phyloP scores from a whole-genome alignment of 371 early-diverging fungal genomes.

The Furculomyces boomerangus region DNA sequence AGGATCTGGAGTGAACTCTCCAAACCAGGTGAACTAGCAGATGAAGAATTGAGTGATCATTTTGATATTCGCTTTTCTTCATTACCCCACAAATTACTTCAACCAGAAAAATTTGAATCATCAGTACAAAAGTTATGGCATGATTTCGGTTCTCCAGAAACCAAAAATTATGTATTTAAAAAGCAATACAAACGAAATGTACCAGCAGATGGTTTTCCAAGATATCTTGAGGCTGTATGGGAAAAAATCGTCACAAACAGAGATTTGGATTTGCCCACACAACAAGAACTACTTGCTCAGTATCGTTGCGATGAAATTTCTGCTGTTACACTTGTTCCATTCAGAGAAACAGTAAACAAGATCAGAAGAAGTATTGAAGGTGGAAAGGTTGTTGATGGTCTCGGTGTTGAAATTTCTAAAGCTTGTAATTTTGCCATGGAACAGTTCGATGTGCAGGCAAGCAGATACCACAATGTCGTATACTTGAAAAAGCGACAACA shows the following conservation, averaged over 20 bases:
- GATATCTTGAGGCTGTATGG: conserved; percentile 86
- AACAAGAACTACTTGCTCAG: conserved; percentile 92
- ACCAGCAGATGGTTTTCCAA: conserved; percentile 86
- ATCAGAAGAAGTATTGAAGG: conserved; percentile 45
- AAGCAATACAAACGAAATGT: conserved; percentile 77
- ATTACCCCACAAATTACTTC: conserved; percentile 78
- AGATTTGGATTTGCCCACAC: conserved; percentile 93
- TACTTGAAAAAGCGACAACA: conserved; percentile 72
- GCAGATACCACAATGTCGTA: conserved; percentile 76
- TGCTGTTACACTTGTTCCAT: conserved; percentile 47
- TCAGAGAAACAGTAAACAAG: conserved; percentile 35
- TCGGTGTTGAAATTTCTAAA: conserved; percentile 48
- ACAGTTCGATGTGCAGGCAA: conserved; percentile 74
- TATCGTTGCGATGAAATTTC: conserved; percentile 96
- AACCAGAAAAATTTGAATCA: conserved; percentile 65
- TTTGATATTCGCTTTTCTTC: conserved; percentile 87
- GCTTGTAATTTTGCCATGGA: conserved; percentile 39
- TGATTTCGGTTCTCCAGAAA: conserved; percentile 52
- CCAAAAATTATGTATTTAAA: conserved; percentile 66
- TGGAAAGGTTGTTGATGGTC: conserved; percentile 51
- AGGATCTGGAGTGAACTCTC: conserved; percentile 75
- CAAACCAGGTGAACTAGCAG: conserved; percentile 72
- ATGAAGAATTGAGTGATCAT: conserved; percentile 62
- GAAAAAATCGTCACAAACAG: conserved; percentile 76
- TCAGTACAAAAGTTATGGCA: conserved; percentile 44